Conservation (phyloP, 495 filamentous ascomycete species). For the Elasticomyces elasticus region DNA sequence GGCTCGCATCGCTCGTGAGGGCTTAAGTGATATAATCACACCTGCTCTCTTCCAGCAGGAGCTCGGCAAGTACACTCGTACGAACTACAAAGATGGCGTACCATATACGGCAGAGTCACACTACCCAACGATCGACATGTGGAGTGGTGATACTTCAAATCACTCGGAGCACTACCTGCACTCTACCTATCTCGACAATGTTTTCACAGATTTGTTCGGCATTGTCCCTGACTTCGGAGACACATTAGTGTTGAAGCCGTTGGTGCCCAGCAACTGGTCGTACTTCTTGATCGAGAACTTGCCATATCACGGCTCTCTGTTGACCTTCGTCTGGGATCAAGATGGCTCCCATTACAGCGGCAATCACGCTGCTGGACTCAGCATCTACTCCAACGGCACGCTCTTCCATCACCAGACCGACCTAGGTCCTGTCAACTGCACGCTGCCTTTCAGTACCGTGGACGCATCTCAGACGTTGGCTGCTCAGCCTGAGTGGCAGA, state of each 20-base stretch:
- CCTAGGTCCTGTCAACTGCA: constrained; percentile 11
- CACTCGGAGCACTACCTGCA: constrained; percentile 41
- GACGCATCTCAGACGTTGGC: constrained; percentile 15
- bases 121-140: constrained; percentile 33
- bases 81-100: constrained; percentile 36
- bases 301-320: constrained; percentile 36
- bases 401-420: constrained; percentile 22
- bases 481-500: constrained; percentile 28
- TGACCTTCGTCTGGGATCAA: constrained; percentile 36
- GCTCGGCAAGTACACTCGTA: constrained; percentile 33
- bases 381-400: constrained; percentile 33
- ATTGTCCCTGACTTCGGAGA: constrained; percentile 33
- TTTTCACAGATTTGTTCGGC: constrained; percentile 39
- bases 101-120: constrained; percentile 41
- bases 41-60: constrained; percentile 30
- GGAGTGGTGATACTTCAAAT: constrained; percentile 34
- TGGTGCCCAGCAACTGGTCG: constrained; percentile 36
- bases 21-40: constrained; percentile 13
- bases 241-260: constrained; percentile 32
- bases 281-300: constrained; percentile 39
- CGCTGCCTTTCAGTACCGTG: constrained; percentile 20
- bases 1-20: constrained; percentile 15
- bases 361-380: constrained; percentile 25
- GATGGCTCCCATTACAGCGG: constrained; percentile 32
- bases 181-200: constrained; percentile 39